Conservation (phyloP, 495 filamentous ascomycete species). For the Aspergillus mulundensis region DNA sequence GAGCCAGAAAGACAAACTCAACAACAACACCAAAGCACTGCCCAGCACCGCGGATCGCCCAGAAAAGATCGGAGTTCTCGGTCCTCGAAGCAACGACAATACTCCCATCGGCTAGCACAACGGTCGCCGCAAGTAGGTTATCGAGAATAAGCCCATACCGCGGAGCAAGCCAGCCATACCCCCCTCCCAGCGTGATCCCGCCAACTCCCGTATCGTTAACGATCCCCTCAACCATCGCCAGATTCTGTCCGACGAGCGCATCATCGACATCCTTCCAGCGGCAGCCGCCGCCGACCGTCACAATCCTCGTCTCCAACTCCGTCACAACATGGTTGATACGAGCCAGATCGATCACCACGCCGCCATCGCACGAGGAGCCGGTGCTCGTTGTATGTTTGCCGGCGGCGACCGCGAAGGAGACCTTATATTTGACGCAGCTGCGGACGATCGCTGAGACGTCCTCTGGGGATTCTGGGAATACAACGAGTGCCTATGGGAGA, state of each 20-base stretch:
- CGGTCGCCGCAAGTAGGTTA: constrained; percentile 37
- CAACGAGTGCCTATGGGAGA: background rate
- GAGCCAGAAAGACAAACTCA: constrained; percentile 35
- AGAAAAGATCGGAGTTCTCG: constrained; percentile 37
- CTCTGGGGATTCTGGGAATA: background rate
- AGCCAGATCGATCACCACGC: constrained; percentile 47
- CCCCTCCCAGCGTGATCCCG: constrained; percentile 50
- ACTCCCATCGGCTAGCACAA: constrained; percentile 46
- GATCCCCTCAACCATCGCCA: constrained; percentile 50
- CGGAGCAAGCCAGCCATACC: constrained; percentile 45
- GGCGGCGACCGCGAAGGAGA: constrained; percentile 18
- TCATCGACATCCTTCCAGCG: constrained; percentile 50
- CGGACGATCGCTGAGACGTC: background rate
- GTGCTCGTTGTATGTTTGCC: constrained; percentile 17
- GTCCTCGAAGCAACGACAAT: constrained; percentile 25
- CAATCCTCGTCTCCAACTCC: constrained; percentile 32
- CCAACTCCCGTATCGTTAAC: constrained; percentile 49
- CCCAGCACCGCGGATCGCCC: constrained; percentile 41
- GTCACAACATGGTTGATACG: constrained; percentile 41
- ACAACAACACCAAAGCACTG: constrained; percentile 36
- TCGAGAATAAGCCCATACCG: constrained; percentile 45
- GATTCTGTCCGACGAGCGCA: constrained; percentile 34
- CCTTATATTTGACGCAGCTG: constrained; percentile 1
- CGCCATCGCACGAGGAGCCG: constrained; percentile 21
- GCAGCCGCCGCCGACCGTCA: constrained; percentile 45